Conservation (phyloP, 192 early-diverging fungal genomes). For the Rhizoclosmatium sp. region DNA sequence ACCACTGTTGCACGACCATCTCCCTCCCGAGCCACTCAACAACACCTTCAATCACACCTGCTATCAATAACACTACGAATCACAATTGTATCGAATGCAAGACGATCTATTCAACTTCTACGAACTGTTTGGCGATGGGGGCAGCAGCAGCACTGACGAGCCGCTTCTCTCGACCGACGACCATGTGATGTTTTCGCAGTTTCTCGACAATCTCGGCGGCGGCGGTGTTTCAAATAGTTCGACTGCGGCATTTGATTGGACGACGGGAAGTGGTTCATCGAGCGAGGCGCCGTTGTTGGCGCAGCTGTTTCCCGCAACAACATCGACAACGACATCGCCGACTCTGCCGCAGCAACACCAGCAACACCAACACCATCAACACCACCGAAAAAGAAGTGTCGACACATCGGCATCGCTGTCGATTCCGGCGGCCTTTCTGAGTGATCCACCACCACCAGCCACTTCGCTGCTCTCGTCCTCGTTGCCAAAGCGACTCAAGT, state of each 20-base stretch:
- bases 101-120: conserved; percentile 16
- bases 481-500: conserved; percentile 15
- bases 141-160: neutral
- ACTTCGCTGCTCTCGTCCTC: neutral
- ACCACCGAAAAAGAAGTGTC: neutral
- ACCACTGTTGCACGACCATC: too few relatives aligned
- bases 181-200: conserved; percentile 17
- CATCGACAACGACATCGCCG: neutral
- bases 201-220: conserved; percentile 18
- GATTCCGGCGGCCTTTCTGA: neutral
- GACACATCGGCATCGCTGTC: neutral
- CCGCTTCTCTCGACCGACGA: conserved; percentile 21
- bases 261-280: neutral
- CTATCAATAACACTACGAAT: too few relatives aligned
- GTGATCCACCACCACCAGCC: neutral
- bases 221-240: neutral
- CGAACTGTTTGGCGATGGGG: conserved; percentile 29
- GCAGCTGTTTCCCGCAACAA: conserved; percentile 3
- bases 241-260: neutral
- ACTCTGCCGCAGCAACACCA: conserved; percentile 6
- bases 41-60: too few relatives aligned
- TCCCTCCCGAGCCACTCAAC: too few relatives aligned
- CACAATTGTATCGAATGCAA: too few relatives aligned
- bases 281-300: neutral
- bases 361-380: neutral